phyloP scores from a whole-genome alignment of 108 stramenopile genomes.

The Craspedostauros australis region DNA sequence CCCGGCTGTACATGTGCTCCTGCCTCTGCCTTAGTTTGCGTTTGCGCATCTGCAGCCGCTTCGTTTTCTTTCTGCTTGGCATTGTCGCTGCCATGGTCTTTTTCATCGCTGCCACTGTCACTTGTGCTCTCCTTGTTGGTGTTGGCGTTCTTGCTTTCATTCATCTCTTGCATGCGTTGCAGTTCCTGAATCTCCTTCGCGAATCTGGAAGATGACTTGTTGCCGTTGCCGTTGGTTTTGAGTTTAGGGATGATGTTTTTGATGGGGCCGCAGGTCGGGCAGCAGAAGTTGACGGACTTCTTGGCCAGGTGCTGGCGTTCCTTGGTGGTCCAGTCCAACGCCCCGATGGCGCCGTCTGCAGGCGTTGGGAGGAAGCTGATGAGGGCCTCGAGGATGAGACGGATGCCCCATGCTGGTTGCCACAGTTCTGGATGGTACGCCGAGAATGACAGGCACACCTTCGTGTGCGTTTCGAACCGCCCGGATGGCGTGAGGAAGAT shows the following conservation, averaged over 20 bases:
- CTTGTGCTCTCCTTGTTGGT: conserved; percentile 5
- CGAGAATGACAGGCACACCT: conserved; percentile 93
- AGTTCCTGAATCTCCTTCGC: conserved; percentile 75
- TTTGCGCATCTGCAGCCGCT: background rate
- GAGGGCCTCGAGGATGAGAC: conserved; percentile 94
- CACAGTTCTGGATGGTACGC: conserved; percentile 97
- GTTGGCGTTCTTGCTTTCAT: conserved; percentile 30
- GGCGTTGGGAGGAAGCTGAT: conserved; percentile 94
- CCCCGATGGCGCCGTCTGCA: conserved; percentile 94
- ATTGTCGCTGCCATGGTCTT: conserved; percentile 10
- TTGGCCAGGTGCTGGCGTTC: conserved; percentile 72
- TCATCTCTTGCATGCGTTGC: conserved; percentile 48
- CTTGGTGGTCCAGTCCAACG: conserved; percentile 80
- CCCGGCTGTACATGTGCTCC: background rate
- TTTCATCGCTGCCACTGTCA: conserved; percentile 13
- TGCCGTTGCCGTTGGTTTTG: conserved; percentile 6
- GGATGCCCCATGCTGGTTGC: conserved; percentile 93
- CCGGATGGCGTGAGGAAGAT: conserved; percentile 93
- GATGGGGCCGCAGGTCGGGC: conserved; percentile 50
- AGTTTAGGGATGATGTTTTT: conserved; percentile 47
- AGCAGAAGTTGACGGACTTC: conserved; percentile 46
- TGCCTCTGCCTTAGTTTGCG: background rate
- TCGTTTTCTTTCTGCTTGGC: background rate
- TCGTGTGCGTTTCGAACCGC: conserved; percentile 90
- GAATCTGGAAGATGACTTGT: conserved; percentile 33